Base-by-base conservation (phyloP, 176 grass and related monocot genomes). In the Echinochloa phyllopogon region DNA sequence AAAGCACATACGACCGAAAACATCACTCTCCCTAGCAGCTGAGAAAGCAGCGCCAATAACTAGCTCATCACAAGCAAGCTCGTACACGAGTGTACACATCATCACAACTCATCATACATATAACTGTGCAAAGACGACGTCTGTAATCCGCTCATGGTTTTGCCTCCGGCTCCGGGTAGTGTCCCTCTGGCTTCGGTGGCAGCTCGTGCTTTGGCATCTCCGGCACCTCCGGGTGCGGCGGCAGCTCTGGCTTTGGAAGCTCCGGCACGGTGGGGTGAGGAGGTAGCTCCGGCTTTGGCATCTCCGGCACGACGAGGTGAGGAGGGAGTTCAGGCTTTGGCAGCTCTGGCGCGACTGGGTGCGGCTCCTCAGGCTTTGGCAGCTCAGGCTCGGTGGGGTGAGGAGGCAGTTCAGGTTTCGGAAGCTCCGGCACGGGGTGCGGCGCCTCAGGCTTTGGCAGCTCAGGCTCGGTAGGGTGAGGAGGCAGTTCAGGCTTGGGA, bases 81-180 rank as follows among this genome's bases (percentile, higher is more conserved):
- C 77, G 21, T 13, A 80, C 10, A 5, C 16, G 16, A 52, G n/a
- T 6, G 2, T 33, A 69, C 47, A 52, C 76, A 65, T 3, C 7
- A 51, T 50, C 21, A 53, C 48, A 70, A 25, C 40, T 56, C 50
- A 13, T 18, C 40, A 29, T 29, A 33, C 23, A 10, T 3, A 21
- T 5, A 72, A 48, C 6, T 36, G 47, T 17, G 45, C 45, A 73
- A 33, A 37, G 45, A 47, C 67, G 17, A 67, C 37, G 37, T 13
- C 38, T 9, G 45, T 20, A 5, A 8, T 74, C 25, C 37, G 15
- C 21, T 89, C 87, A 89, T 72, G 77, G 86, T 38, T 83, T 83
- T 6, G 63, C 43, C 65, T 88, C 86, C 4, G 80, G 59, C 25
- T 81, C 59, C 2, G 59, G 47, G 27, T 37, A 56, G 24, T 81